These are phyloP conservation scores for Termitomyces sp. DNA, from an alignment of 768 basidiomycete species.

Conservation along the genomic window DNA sequence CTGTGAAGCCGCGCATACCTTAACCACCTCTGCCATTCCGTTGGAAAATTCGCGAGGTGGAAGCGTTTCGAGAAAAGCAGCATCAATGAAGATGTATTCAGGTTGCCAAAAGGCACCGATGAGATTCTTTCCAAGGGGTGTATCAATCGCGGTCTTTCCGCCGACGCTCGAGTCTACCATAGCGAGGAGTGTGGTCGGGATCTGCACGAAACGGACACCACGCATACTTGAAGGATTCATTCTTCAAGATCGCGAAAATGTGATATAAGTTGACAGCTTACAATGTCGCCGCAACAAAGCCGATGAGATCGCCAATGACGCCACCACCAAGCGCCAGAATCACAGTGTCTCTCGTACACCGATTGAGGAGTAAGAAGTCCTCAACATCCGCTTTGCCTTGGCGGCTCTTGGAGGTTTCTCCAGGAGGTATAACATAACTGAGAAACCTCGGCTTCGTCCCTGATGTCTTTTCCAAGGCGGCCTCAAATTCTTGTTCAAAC, in stretches of 20 bases:
- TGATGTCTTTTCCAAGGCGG: conserved; percentile 26
- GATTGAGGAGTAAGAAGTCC: conserved; percentile 84
- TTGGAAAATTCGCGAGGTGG: conserved; percentile 94
- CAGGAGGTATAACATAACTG: conserved; percentile 77
- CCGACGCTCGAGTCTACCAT: conserved; percentile 99
- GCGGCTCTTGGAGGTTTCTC: conserved; percentile 90
- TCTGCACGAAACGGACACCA: conserved; percentile 91
- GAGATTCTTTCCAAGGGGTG: conserved; percentile 96
- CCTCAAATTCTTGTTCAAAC: conserved; percentile 65
- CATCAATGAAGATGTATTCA: conserved; percentile 95
- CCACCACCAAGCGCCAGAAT: conserved; percentile 94
- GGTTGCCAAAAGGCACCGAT: conserved; percentile 99
- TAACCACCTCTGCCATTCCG: conserved; percentile 98
- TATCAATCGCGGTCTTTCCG: conserved; percentile 99
- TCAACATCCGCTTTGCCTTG: conserved; percentile 92
- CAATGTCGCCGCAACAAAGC: conserved; percentile 97
- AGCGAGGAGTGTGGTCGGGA: conserved; percentile 93
- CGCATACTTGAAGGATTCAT: conserved; percentile 72
- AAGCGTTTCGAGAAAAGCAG: conserved; percentile 91
- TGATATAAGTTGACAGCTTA: conserved; percentile 39
- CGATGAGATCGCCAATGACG: conserved; percentile 94
- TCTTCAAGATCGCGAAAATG: conserved; percentile 5
- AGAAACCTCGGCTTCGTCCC: conserved; percentile 61
- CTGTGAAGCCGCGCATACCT: conserved; percentile 48
- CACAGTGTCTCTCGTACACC: conserved; percentile 91